Base-by-base conservation (phyloP, 148 eudicot species). In the Vaccinium vitisidaea region DNA sequence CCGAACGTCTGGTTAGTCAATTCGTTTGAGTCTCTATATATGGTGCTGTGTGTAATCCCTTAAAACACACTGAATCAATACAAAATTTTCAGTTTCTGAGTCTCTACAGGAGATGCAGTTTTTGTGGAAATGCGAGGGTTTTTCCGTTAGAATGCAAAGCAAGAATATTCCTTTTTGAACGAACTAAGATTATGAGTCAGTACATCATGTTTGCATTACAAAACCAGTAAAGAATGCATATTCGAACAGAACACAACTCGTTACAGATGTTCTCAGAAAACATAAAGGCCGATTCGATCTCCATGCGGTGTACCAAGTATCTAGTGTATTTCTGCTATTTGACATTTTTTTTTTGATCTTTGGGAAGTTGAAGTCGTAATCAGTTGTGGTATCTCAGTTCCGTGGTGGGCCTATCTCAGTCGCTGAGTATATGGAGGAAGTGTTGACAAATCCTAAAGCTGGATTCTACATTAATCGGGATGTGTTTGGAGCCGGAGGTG, bases 351-450 rank as follows among this genome's bases (percentile, higher is more conserved):
- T 78, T 15, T 73, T 13, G 25, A 27, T n/a, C 8, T 27, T 5
- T 77, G 56, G 49, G 39, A 84, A 67, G 69, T 23, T 67, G 55
- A 61, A 49, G 75, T 81, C 15, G 59, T 50, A 3, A 58, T 75
- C 52, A 78, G 23, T 55, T 0, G 79, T 84, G 39, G 13, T 83
- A 80, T 83, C 81, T 53, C 86, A 96, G 98, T 97, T 97, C 83
- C 94, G 99, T 52, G 99, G 99, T 71, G 99, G 98, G 56, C 99
- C 99, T 2, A 97, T 97, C 84, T 90, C 99, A 23, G 90, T 97
- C 53, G 99, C 99, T 2, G 99, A 97, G 90, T 97, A 97, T 83
- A 97, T 97, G 99, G 99, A 94, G 90, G 99, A 97, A 88, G 99
- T 97, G 56, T 87, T 95, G 77, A 97, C 98, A 36, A 97, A 97